Base-by-base conservation (phyloP, 768 basidiomycete genomes). In the Artomyces pyxidatus region DNA sequence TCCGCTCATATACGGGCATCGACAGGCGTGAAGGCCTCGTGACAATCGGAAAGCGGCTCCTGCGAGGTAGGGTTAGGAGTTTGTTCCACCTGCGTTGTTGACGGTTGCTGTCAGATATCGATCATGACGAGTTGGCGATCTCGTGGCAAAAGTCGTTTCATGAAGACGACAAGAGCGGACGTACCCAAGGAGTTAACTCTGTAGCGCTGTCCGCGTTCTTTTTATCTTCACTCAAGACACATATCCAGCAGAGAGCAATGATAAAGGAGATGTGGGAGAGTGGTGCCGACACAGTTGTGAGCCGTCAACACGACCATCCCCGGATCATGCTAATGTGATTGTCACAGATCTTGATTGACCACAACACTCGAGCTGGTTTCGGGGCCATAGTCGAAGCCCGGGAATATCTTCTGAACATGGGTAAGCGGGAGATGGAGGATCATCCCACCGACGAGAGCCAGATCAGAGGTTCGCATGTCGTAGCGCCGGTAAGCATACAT, bases 251-350 rank as follows among this genome's bases (percentile, higher is more conserved):
- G 51, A 84, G 80, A 65, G 67, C 72, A 2, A 60, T 91, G 39
- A 73, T 94, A 23, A 81, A 83, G 59, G 80, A 88, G 58, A 87
- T 97, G 74, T 97, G 93, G 93, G 76, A 87, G 40, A 90, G 89
- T 58, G 91, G 89, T 38, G 92, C 92, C 19, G 80, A 86, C 59
- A 77, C 81, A 21, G 81, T 96, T 42, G 88, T 93, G 57, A 55
- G 68, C 49, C 42, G 43, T 16, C 32, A 22, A 26, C 38, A 28
- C 26, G 32, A 17, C n/a, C 5, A 11, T 6, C 10, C 29, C 9
- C 42, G 9, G 14, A 12, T 11, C 12, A 21, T 50, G 19, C 26
- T 30, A 35, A 42, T 39, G 4, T 25, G 35, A 19, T 47, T 8
- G 16, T 14, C 12, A 29, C 55, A 92, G 88, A 71, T 94, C 46